These are phyloP conservation scores for Polychaeton citri DNA, from an alignment of 2,329 filamentous ascomycete genomes.

Conservation along the genomic window DNA sequence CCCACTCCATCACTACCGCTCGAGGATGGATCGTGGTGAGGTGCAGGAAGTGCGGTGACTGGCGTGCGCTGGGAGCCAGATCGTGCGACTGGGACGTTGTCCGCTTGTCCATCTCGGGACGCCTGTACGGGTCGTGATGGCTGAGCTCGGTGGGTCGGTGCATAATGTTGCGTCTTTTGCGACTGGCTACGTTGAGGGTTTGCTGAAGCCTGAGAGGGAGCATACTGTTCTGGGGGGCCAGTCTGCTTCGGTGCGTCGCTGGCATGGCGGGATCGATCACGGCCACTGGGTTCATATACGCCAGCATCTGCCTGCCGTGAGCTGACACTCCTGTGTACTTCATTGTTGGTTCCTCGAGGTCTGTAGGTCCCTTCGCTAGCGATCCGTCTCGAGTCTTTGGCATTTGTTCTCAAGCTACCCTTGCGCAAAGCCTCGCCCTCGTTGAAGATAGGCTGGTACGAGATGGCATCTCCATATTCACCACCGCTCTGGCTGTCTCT, in stretches of 20 bases:
- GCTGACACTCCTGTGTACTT: background rate
- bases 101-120: no score
- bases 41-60: background rate
- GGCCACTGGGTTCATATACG: background rate
- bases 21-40: constrained; percentile 1
- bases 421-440: background rate
- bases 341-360: background rate
- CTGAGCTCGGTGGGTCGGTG: no score
- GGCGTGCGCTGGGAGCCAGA: background rate
- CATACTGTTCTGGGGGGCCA: constrained; percentile 2
- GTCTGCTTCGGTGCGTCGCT: constrained; percentile 9
- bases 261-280: constrained; percentile 6
- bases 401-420: background rate
- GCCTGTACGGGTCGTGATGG: background rate
- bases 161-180: background rate
- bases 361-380: background rate
- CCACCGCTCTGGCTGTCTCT: constrained; percentile 12
- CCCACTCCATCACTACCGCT: constrained; percentile 2
- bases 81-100: background rate
- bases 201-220: background rate
- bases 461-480: background rate
- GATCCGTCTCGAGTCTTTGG: background rate
- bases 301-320: background rate
- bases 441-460: background rate
- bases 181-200: background rate